These are phyloP conservation scores for Astragalus membranaceus DNA, from an alignment of 306 rosid species.

Conservation along the genomic window DNA sequence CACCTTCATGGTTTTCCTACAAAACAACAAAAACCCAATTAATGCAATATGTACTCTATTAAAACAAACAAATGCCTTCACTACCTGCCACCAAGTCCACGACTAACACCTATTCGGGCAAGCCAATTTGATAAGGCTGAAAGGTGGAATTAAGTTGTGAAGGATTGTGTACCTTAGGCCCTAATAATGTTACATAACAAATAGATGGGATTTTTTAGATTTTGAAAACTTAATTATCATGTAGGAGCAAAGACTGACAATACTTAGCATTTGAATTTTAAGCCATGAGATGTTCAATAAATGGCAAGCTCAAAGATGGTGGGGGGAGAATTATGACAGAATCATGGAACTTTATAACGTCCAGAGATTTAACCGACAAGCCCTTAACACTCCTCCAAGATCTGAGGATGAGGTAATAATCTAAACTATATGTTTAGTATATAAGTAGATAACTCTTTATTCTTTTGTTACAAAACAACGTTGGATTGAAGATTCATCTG, in stretches of 20 bases:
- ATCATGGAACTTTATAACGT: conserved; percentile 92
- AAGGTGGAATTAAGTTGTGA: neutral
- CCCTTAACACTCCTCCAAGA: conserved; percentile 73
- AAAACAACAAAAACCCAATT: no score
- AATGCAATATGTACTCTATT: no score
- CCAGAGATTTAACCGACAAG: conserved; percentile 83
- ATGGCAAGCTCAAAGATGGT: conserved; percentile 97
- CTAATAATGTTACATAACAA: neutral
- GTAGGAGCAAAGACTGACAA: conserved; percentile 33
- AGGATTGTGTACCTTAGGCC: conserved; percentile 2
- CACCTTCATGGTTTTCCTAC: no score
- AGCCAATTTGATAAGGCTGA: neutral
- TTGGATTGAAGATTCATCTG: neutral
- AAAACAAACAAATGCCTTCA: no score
- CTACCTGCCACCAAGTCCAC: no score
- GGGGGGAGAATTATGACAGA: conserved; percentile 94
- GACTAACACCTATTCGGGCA: no score
- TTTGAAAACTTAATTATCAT: conserved; percentile 19
- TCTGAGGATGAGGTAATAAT: conserved; percentile 78
- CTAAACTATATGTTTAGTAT: neutral
- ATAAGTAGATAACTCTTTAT: no score
- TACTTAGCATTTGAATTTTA: conserved; percentile 33
- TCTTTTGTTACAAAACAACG: neutral
- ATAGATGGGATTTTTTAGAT: conserved; percentile 15
- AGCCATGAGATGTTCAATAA: conserved; percentile 91